Evolutionary conservation across 2,329 filamentous ascomycete genomes (phyloP), one percentile per base, ranked within the genome.

Genomic region (Blastomyces emzantsi): DNA sequence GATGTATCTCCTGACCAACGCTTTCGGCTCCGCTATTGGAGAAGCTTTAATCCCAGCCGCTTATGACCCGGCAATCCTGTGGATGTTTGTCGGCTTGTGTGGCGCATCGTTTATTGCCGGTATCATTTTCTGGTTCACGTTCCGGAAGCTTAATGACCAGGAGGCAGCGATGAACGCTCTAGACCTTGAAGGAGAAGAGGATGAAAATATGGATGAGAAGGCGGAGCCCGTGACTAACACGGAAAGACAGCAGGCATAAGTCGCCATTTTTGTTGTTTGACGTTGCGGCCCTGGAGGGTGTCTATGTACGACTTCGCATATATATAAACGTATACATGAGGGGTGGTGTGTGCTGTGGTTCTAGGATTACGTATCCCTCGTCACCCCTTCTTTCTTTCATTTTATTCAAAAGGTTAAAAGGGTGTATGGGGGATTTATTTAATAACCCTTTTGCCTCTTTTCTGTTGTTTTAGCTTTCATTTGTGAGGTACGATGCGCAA

Each of bases 81-180:
- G 85, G 85, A 82, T 90, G 80, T 89, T 88, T 69, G 78, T 79
- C 30, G 83, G 83, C 25, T 74, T 88, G n/a, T 81, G 80, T 5
- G 69, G 75, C 62, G 78, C 79, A 19, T 80, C 82, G 0, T 79
- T 80, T 62, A 36, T 77, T 1, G 77, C 79, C 2, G 83, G 83
- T 28, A 74, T 78, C 39, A 66, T 82, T 63, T 88, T 88, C 74
- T 86, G 78, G 73, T 36, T 76, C 41, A 68, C 77, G 57, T 85
- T 82, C 74, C 75, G 72, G 65, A 74, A 78, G 67, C 76, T 82
- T 39, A 82, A 83, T 67, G 70, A 69, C 15, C 70, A 77, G 66
- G 81, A 83, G 68, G 80, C 82, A 62, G 73, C 74, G 62, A 77
- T 83, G 79, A 82, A 83, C 63, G 76, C 77, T 28, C 73, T 82